phyloP scores from a whole-genome alignment of 2,329 filamentous ascomycete species.

The Fusarium beomiforme region DNA sequence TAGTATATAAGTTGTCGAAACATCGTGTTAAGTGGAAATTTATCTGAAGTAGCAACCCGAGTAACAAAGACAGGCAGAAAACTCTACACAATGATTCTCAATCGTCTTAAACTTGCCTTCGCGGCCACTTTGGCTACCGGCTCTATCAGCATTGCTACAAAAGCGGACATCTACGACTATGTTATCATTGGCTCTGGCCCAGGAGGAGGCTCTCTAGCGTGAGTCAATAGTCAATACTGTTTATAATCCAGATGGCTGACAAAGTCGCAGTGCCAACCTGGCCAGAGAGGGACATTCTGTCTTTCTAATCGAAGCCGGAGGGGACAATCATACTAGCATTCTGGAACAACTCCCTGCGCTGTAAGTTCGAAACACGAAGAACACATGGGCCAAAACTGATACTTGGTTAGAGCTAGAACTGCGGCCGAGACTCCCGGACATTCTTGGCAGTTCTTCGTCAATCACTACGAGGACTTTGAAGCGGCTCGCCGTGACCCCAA shows the following conservation, averaged over 20 bases:
- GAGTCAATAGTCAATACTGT: rapidly evolving
- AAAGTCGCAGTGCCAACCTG: not conserved
- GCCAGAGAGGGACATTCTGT: conserved; percentile 1
- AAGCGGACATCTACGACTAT: not conserved
- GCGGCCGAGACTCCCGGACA: conserved; percentile 1
- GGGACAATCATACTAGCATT: not conserved
- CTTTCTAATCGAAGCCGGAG: conserved; percentile 8
- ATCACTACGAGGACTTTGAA: conserved; percentile 5
- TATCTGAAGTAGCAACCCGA: not conserved
- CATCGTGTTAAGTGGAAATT: not conserved
- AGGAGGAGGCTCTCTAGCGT: conserved; percentile 6
- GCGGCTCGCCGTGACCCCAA: conserved; percentile 2
- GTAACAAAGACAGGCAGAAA: too few species aligned
- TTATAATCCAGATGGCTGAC: rapidly evolving
- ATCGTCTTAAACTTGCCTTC: not conserved
- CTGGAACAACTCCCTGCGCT: not conserved
- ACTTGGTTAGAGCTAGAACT: not conserved
- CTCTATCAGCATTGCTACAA: not conserved
- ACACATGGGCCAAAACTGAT: too few species aligned
- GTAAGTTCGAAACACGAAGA: too few species aligned
- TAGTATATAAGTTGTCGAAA: not conserved
- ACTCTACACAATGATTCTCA: not conserved
- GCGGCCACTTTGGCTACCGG: not conserved
- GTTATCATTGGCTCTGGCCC: not conserved
- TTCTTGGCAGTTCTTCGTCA: conserved; percentile 3